These are phyloP conservation scores for Neophaeococcomyces mojaviensis DNA, from an alignment of 2,329 filamentous ascomycete species.

Conservation along the genomic window DNA sequence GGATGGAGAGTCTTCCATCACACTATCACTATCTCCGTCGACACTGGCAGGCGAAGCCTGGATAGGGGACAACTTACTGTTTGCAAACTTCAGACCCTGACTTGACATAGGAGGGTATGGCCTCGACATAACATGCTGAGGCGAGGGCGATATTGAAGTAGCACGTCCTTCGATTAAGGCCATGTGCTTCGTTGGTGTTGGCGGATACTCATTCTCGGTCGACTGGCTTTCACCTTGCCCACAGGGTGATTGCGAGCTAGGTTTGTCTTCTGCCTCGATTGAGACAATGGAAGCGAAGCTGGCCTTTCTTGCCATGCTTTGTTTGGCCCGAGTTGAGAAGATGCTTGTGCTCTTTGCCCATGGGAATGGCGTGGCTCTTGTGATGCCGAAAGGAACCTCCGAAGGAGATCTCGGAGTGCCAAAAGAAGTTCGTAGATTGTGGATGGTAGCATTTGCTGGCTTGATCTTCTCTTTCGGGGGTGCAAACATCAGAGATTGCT, in stretches of 20 bases:
- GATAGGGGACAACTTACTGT: constrained; percentile 32
- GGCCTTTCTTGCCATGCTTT: constrained; percentile 46
- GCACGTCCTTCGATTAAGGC: constrained; percentile 10
- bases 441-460: constrained; percentile 55
- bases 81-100: constrained; percentile 20
- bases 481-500: constrained; percentile 62
- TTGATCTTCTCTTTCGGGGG: constrained; percentile 47
- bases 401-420: constrained; percentile 77
- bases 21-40: constrained; percentile 28
- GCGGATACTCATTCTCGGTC: constrained; percentile 69
- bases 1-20: constrained; percentile 28
- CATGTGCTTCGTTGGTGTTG: constrained; percentile 75
- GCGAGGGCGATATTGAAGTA: constrained; percentile 21
- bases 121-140: constrained; percentile 12
- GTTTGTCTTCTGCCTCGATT: constrained; percentile 67
- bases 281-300: constrained; percentile 60
- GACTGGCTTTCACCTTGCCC: constrained; percentile 50
- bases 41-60: constrained; percentile 22
- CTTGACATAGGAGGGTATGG: constrained; percentile 9
- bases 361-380: constrained; percentile 56
- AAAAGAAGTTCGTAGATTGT: constrained; percentile 64
- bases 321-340: constrained; percentile 50
- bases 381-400: constrained; percentile 52
- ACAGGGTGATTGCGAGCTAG: constrained; percentile 50
- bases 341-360: constrained; percentile 59